phyloP scores from a whole-genome alignment of 139 green algal genomes.

The Coelastrella sp. region DNA sequence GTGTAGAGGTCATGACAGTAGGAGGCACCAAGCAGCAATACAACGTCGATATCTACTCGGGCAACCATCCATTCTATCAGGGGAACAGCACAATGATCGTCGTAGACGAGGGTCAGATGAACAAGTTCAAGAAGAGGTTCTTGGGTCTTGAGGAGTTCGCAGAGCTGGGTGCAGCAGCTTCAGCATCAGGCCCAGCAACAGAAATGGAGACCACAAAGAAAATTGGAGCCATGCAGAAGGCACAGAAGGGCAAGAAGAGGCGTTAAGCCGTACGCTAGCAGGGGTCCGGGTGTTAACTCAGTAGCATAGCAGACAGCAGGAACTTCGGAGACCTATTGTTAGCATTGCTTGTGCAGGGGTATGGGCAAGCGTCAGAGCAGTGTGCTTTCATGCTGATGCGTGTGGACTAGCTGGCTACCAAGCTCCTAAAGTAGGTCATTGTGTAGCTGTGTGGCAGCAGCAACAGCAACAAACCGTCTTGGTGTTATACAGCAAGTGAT shows the following conservation, averaged over 20 bases:
- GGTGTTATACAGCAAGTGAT: no score
- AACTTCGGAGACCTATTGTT: no score
- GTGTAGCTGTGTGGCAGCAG: no score
- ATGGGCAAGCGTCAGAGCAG: no score
- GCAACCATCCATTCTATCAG: constrained; percentile 98
- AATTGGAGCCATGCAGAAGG: constrained; percentile 30
- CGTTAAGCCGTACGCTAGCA: not conserved
- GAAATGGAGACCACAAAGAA: constrained; percentile 34
- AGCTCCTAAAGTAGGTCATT: no score
- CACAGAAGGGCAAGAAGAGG: constrained; percentile 16
- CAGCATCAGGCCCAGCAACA: not conserved
- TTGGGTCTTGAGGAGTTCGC: constrained; percentile 65
- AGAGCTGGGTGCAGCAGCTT: constrained; percentile 32
- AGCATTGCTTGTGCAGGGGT: no score
- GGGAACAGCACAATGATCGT: constrained; percentile 68
- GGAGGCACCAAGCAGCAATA: constrained; percentile 90
- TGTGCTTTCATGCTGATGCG: no score
- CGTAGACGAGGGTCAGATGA: constrained; percentile 88
- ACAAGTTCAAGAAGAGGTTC: constrained; percentile 91
- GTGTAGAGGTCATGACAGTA: constrained; percentile 94
- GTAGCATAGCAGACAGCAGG: no score
- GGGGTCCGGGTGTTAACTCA: no score
- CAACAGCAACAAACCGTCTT: no score
- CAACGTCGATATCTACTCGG: constrained; percentile 97
- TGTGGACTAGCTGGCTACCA: no score